Evolutionary conservation across 2,329 filamentous ascomycete genomes (phyloP).

Genomic region (Fusarium nygamai): DNA sequence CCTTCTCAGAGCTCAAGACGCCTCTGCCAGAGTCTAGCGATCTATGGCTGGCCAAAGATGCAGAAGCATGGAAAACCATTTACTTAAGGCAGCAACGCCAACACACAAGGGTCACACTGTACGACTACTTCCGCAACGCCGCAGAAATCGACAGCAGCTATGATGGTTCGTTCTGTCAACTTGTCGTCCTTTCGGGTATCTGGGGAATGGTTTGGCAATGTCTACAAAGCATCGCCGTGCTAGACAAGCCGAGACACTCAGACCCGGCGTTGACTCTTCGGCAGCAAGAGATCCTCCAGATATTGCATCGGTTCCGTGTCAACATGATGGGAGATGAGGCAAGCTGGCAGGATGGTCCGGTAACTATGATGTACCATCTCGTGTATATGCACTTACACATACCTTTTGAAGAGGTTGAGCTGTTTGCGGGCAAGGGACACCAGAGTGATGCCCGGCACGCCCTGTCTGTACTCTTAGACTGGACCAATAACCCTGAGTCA

Average conservation of each 20-base stretch:
- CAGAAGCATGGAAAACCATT: neutral
- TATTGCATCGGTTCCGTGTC: neutral
- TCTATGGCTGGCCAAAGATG: neutral
- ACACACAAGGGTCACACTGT: neutral
- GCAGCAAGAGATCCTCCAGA: neutral
- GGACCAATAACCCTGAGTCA: neutral
- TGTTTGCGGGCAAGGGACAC: neutral
- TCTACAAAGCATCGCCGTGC: neutral
- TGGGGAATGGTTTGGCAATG: conserved; percentile 6
- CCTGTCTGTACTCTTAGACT: neutral
- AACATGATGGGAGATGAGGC: neutral
- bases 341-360: neutral
- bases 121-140: neutral
- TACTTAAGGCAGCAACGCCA: neutral
- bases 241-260: neutral
- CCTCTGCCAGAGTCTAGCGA: neutral
- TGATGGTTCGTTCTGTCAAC: neutral
- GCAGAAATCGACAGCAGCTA: neutral
- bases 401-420: neutral
- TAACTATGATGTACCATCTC: neutral
- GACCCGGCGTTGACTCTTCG: neutral
- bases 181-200: neutral
- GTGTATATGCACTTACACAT: neutral
- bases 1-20: neutral
- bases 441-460: neutral